Percentiles rank a stretch among this genome's conserved stretches.
These are phyloP conservation scores for Linderina pennispora DNA, from an alignment of 192 early-diverging fungal species.

Conservation along the genomic window DNA sequence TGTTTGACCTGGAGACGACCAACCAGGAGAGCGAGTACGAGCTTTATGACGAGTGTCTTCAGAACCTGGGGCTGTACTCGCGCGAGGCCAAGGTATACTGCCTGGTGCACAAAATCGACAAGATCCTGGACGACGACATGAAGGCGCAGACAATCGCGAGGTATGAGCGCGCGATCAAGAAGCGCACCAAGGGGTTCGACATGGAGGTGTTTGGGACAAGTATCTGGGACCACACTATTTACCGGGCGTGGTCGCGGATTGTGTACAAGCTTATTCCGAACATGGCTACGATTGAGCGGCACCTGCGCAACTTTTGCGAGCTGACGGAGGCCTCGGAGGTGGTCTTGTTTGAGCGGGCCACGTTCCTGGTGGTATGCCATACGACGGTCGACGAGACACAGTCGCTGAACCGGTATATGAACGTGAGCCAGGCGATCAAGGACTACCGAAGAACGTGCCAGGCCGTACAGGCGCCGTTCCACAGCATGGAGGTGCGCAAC, in stretches of 20 bases:
- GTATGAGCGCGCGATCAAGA: slow-evolving; percentile 19
- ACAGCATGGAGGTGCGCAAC: slow-evolving; percentile 82
- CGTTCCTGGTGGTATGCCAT: slow-evolving; percentile 88
- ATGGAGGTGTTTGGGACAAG: slow-evolving; percentile 30
- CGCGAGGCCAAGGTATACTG: slow-evolving; percentile 93
- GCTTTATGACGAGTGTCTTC: slow-evolving; percentile 84
- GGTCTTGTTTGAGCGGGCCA: slow-evolving; percentile 90
- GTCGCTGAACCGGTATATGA: slow-evolving; percentile 18
- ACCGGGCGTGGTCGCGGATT: slow-evolving; percentile 93
- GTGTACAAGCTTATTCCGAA: slow-evolving; percentile 95
- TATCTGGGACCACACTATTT: slow-evolving; percentile 33
- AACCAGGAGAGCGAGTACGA: slow-evolving; percentile 88
- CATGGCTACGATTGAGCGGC: slow-evolving; percentile 68
- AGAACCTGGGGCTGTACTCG: slow-evolving; percentile 73
- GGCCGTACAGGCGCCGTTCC: slow-evolving; percentile 68
- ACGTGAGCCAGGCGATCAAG: slow-evolving; percentile 38
- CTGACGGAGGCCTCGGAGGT: slow-evolving; percentile 93
- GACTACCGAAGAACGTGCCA: slow-evolving; percentile 25
- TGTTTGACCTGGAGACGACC: slow-evolving; percentile 92
- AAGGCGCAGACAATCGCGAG: slow-evolving; percentile 38
- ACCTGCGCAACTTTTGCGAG: slow-evolving; percentile 71
- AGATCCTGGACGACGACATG: slow-evolving; percentile 69
- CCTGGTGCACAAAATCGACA: slow-evolving; percentile 98
- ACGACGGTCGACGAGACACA: not conserved
- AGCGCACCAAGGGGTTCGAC: slow-evolving; percentile 18